phyloP scores from a whole-genome alignment of 352 stramenopile genomes.

The Phytophthora idaei region DNA sequence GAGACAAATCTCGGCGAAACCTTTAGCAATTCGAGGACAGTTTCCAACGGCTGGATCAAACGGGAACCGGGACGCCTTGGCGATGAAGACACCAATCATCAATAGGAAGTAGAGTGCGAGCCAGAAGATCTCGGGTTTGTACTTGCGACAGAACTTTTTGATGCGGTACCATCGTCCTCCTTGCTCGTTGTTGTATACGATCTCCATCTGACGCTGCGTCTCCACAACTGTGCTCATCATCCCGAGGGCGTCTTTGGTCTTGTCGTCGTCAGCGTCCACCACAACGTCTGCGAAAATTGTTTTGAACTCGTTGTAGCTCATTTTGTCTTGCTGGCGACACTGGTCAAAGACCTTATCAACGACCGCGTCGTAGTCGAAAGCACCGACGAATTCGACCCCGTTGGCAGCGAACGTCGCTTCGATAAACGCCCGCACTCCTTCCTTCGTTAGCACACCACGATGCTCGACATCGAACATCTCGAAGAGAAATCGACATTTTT shows the following conservation, averaged over 20 bases:
- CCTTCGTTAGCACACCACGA: conserved; percentile 47
- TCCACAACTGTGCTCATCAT: conserved; percentile 5
- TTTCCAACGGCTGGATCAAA: conserved; percentile 62
- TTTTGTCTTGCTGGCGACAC: conserved; percentile 44
- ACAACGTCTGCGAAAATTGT: conserved; percentile 46
- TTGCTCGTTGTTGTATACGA: conserved; percentile 16
- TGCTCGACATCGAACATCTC: conserved; percentile 67
- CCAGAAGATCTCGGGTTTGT: conserved; percentile 58
- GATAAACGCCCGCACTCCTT: conserved; percentile 61
- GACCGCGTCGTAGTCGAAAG: conserved; percentile 53
- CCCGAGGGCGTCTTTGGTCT: conserved; percentile 21
- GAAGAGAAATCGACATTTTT: conserved; percentile 70
- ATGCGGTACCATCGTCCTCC: conserved; percentile 29
- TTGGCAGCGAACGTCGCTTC: conserved; percentile 61
- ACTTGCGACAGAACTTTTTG: conserved; percentile 49
- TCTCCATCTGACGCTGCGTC: conserved; percentile 16
- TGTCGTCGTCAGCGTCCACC: conserved; percentile 30
- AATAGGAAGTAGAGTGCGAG: conserved; percentile 49
- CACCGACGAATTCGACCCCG: conserved; percentile 57
- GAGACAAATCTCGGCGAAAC: conserved; percentile 72
- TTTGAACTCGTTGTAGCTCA: conserved; percentile 67
- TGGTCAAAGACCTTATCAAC: conserved; percentile 58
- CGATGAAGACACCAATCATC: conserved; percentile 51
- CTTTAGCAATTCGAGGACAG: conserved; percentile 64
- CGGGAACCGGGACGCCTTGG: conserved; percentile 46